Evolutionary conservation across 768 basidiomycete genomes (phyloP).

Genomic region (Lactarius hengduanensis): DNA sequence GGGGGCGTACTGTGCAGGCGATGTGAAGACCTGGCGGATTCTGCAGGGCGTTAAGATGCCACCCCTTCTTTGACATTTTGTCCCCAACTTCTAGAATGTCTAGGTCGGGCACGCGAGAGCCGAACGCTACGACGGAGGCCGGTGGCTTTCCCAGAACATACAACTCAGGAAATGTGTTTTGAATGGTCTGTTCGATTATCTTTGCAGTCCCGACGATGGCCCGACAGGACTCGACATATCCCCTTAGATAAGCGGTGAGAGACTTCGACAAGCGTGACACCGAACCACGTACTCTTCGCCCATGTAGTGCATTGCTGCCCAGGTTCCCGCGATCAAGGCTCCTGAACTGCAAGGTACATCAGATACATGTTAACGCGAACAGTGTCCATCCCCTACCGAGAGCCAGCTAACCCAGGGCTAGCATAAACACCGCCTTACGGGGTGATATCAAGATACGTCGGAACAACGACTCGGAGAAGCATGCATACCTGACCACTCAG

Average conservation of each 20-base stretch:
- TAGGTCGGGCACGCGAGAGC: constrained; percentile 46
- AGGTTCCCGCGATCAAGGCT: constrained; percentile 89
- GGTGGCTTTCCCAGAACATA: constrained; percentile 88
- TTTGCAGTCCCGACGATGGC: constrained; percentile 76
- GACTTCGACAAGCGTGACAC: constrained; percentile 1
- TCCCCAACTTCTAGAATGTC: constrained; percentile 91
- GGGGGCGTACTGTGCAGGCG: constrained; percentile 76
- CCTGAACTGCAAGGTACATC: constrained; percentile 62
- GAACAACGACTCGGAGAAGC: constrained; percentile 8
- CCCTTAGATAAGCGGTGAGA: constrained; percentile 44
- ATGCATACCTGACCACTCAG: constrained; percentile 68
- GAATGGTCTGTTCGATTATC: constrained; percentile 65
- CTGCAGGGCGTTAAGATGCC: constrained; percentile 87
- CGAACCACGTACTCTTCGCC: constrained; percentile 65
- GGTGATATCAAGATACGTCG: constrained; percentile 29
- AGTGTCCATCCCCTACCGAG: constrained; percentile 54
- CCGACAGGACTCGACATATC: constrained; percentile 84
- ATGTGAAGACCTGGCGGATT: constrained; percentile 86
- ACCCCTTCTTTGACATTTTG: constrained; percentile 78
- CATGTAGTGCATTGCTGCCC: constrained; percentile 95
- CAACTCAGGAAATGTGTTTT: constrained; percentile 71
- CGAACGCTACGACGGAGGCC: constrained; percentile 90
- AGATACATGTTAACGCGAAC: not conserved
- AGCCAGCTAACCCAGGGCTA: constrained; percentile 87
- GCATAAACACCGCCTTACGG: constrained; percentile 79